Base-by-base conservation (phyloP, 371 early-diverging fungal genomes). In the Mucor lusitanicus region DNA sequence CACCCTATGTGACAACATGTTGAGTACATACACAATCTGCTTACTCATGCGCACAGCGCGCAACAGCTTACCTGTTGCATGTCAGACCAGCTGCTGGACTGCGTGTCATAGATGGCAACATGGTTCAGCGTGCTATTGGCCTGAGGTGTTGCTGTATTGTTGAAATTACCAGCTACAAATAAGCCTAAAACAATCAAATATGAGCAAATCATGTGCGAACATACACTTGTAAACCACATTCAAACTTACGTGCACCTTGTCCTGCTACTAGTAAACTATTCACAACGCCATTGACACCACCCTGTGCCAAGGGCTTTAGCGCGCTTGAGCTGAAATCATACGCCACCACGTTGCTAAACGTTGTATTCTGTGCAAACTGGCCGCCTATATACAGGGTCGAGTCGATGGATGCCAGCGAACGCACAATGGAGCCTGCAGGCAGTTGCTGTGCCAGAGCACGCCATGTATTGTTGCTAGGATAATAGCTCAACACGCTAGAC, bases 321-420 rank as follows among this genome's bases (percentile, higher is more conserved):
- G 39, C 46, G 6, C 19, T 46, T 5, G 21, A 17, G 12, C 25
- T 25, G 61, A 75, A 73, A 54, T 78, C 61, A 65, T 73, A 82
- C 4, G 75, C 57, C 15, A 75, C 75, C 19, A 80, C 46, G 32
- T 75, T 77, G 11, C 69, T 68, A 25, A 68, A 75, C 2, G 69
- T 65, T 19, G 54, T 59, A 44, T 74, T 77, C 9, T 54, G 8
- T 23, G 56, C 32, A 21, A 72, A 82, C 23, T 70, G 64, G 6
- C 83, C 83, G 11, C 79, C 80, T 62, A 82, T 77, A 39, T 78
- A 82, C 12, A 82, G 58, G 1, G 17, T 37, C 46, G 68, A 62
- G 1, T 69, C 79, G 12, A 35, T 12, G 17, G 73, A 69, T 37
- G 78, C 73, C 30, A 83, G 69, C 0, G 72, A 59, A n/a, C 46